Conservation (phyloP, 768 basidiomycete species). For the Sistotremastrum niveocremeum region DNA sequence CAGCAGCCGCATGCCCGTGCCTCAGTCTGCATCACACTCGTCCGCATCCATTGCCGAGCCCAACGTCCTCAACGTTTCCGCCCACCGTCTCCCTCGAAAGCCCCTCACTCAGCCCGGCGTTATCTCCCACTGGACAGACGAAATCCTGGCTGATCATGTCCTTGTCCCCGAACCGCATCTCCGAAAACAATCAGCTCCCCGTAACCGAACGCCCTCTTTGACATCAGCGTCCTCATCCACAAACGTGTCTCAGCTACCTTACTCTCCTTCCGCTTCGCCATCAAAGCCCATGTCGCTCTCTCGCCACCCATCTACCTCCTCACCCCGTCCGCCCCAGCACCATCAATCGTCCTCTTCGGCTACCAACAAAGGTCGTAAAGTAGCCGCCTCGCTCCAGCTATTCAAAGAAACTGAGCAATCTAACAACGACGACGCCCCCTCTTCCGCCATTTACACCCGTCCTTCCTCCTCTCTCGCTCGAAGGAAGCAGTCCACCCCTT, state of each 20-base stretch:
- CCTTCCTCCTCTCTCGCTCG: constrained; percentile 15
- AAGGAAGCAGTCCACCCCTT: constrained; percentile 20
- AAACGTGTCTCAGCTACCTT: not conserved
- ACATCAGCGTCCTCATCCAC: not conserved
- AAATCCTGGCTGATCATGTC: no score
- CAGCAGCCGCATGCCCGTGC: no score
- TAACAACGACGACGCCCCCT: not conserved
- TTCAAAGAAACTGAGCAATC: constrained; percentile 55
- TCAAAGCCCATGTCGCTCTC: constrained; percentile 2
- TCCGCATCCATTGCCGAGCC: no score
- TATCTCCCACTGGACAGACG: no score
- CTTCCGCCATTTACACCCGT: not conserved
- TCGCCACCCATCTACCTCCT: constrained; percentile 1
- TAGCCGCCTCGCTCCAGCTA: constrained; percentile 67
- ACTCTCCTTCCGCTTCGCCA: constrained; percentile 3
- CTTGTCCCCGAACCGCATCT: no score
- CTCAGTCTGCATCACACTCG: no score
- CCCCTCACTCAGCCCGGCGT: no score
- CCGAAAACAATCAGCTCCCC: no score
- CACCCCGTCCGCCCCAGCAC: not conserved
- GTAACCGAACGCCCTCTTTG: not conserved
- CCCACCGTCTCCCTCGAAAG: no score
- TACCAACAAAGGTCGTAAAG: constrained; percentile 63
- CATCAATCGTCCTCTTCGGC: not conserved
- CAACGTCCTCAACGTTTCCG: no score